Conservation (phyloP, 192 early-diverging fungal genomes). For the Gorgonomyces haynaldii region DNA sequence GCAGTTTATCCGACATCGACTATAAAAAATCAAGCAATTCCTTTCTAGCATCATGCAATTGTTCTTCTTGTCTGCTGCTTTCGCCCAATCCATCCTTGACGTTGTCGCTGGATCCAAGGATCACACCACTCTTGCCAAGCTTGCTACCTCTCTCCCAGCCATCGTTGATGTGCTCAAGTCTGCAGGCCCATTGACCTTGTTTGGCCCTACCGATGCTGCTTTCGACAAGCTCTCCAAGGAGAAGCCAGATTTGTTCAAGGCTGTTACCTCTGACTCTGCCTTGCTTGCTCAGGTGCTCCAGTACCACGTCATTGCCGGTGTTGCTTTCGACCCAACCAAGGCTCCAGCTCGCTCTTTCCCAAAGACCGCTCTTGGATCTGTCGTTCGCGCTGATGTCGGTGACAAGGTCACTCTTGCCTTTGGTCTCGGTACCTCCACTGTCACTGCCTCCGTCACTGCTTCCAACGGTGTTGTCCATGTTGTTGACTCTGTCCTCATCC, state of each 20-base stretch:
- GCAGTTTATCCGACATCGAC: too few species aligned
- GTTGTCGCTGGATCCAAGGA: neutral
- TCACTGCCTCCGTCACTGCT: constrained; percentile 18
- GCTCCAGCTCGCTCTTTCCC: neutral
- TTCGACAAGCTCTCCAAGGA: neutral
- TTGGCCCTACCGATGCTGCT: neutral
- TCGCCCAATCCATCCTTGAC: neutral
- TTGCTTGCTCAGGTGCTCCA: neutral
- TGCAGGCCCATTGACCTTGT: neutral
- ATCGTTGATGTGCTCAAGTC: neutral
- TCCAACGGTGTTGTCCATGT: constrained; percentile 34
- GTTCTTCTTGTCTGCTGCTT: too few species aligned
- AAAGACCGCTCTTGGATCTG: neutral
- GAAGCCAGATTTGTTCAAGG: neutral
- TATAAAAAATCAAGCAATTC: too few species aligned
- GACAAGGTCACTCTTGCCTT: neutral
- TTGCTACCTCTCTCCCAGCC: neutral
- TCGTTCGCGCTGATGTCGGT: neutral
- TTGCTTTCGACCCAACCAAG: neutral
- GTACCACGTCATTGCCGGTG: neutral
- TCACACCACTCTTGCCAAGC: neutral
- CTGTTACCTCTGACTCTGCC: neutral
- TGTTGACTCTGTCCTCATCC: constrained; percentile 29
- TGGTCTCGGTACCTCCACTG: constrained; percentile 13
- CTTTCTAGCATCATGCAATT: too few species aligned